Base-by-base conservation (phyloP, 2,329 filamentous ascomycete genomes). In the Trichoderma koningiopsis region DNA sequence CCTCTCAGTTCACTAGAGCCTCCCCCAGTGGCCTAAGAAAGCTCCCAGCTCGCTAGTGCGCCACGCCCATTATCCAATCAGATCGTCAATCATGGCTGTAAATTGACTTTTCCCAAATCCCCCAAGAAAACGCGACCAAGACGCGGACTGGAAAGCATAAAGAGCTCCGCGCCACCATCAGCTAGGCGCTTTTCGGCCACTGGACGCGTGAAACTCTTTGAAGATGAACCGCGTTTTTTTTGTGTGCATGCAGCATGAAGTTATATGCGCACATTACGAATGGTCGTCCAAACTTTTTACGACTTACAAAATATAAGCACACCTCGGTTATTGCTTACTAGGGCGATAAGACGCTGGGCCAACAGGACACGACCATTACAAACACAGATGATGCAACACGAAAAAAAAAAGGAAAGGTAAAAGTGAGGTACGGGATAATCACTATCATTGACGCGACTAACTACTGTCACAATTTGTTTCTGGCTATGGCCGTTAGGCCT, bases 401-500 rank as follows among this genome's bases (percentile, higher is more conserved):
- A 13, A 24, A 22, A 49, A n/a, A 37, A 33, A 33, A 14, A 24
- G 24, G 13, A 22, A 37, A 10, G 7, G 40, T 19, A n/a, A 43
- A 43, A n/a, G 37, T 40, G 22, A 14, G 56, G 19, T 40, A 49
- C 40, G 56, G 29, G 49, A 66, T 33, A 60, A 69, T 65, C 55
- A 65, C 49, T 61, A 53, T 66, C 40, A 69, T 69, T 66, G 68
- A 69, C 37, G 61, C 43, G 68, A 37, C 68, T 52, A 52, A 59
- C 64, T 67, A 67, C 68, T 53, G 52, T 69, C 47, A 60, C 55
- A 69, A 61, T 49, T 65, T 22, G 57, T 56, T 49, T 22, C 33
- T 62, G 19, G 67, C 67, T 53, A 49, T 19, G 49, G 16, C 11
- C 19, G 13, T 33, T 19, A 43, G 64, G 37, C 63, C 64, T 35